Conservation (phyloP, 208 protist species). For the Tritrichomonas musculus region DNA sequence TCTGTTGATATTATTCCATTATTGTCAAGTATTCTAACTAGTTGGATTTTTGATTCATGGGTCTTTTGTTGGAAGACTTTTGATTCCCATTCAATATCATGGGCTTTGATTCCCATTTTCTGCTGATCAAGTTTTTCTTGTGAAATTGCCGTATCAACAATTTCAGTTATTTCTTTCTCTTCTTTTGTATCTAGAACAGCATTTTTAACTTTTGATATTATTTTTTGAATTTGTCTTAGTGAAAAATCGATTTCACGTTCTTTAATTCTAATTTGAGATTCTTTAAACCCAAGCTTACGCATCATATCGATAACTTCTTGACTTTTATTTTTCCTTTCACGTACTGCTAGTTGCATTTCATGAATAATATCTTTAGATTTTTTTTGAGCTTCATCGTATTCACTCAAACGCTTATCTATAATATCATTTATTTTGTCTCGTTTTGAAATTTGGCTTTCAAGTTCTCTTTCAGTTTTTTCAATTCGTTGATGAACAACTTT, state of each 20-base stretch:
- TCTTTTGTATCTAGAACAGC: slow-evolving; percentile 37
- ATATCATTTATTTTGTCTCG: neutral
- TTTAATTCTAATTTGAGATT: slow-evolving; percentile 44
- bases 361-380: neutral
- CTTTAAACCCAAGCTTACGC: slow-evolving; percentile 82
- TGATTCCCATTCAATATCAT: neutral
- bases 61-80: neutral
- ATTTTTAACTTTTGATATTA: neutral
- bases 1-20: neutral
- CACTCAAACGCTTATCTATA: neutral
- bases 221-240: neutral
- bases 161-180: neutral
- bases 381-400: neutral
- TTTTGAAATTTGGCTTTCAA: neutral
- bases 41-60: neutral
- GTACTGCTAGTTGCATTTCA: slow-evolving; percentile 64
- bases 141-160: neutral
- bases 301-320: slow-evolving; percentile 78
- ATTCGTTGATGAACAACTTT: neutral
- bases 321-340: slow-evolving; percentile 76
- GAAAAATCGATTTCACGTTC: neutral
- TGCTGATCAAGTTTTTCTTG: neutral
- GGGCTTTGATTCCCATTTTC: neutral
- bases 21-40: neutral
- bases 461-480: neutral